Evolutionary conservation across 2,329 filamentous ascomycete genomes (phyloP).

Genomic region (Ceratocystiopsis brevicomis): DNA sequence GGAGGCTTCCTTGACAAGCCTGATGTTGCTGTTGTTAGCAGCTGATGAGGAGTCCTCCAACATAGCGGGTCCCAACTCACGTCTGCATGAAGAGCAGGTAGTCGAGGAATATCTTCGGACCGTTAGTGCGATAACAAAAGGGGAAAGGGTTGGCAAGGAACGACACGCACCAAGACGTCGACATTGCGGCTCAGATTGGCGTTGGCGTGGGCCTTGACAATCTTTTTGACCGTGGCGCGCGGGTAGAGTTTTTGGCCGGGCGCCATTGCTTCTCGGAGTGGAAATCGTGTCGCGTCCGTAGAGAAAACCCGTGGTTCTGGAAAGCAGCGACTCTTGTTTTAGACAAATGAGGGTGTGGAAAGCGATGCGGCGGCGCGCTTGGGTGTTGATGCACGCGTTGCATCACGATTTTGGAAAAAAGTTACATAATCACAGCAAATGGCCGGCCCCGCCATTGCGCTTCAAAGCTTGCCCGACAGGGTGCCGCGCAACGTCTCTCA

Average conservation of each 20-base stretch:
- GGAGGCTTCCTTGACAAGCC: conserved; percentile 60
- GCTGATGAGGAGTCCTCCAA: too few species aligned
- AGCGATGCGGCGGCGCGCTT: too few species aligned
- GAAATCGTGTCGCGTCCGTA: too few species aligned
- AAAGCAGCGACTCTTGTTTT: too few species aligned
- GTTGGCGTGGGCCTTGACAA: conserved; percentile 73
- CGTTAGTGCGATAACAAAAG: background rate
- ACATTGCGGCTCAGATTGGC: conserved; percentile 67
- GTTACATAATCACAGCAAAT: too few species aligned
- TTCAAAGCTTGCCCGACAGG: too few species aligned
- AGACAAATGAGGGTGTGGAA: too few species aligned
- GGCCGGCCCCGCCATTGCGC: too few species aligned
- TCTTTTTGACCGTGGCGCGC: conserved; percentile 68
- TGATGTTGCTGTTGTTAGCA: conserved; percentile 16
- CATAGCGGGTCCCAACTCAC: conserved; percentile 17
- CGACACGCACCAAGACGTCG: conserved; percentile 52
- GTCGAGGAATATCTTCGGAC: conserved; percentile 55
- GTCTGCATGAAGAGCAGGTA: conserved; percentile 66
- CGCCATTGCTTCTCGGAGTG: conserved; percentile 25
- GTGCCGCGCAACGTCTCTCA: too few species aligned
- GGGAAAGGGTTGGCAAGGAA: background rate
- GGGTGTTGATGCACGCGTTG: too few species aligned
- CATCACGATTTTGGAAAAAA: too few species aligned
- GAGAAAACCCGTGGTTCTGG: too few species aligned
- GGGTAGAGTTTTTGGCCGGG: conserved; percentile 61